Conservation (phyloP, 495 filamentous ascomycete genomes). For the Pseudoneurospora amorphoporcata region DNA sequence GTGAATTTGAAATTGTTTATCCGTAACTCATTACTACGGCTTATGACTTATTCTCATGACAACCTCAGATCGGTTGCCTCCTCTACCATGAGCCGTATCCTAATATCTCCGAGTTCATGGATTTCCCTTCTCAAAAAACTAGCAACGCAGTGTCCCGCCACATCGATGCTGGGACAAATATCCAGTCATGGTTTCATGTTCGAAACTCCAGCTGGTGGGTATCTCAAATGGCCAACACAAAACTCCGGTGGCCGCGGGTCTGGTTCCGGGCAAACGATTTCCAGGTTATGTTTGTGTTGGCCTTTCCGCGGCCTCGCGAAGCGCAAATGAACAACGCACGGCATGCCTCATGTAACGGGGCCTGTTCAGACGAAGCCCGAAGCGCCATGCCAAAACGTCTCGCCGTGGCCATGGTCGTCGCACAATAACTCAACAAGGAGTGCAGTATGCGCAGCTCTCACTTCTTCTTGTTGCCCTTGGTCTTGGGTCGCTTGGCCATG, state of each 20-base stretch:
- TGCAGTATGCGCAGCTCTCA: not conserved
- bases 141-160: not conserved
- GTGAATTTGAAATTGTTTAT: not conserved
- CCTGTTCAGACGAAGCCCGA: not conserved
- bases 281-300: not conserved
- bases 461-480: constrained; percentile 21
- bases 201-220: not conserved
- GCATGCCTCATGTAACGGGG: not conserved
- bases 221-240: not conserved
- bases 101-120: not conserved
- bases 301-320: not conserved
- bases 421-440: not conserved
- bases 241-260: not conserved
- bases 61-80: not conserved
- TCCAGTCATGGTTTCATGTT: not conserved
- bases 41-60: not conserved
- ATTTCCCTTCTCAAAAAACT: not conserved
- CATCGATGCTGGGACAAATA: not conserved
- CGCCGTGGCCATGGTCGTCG: not conserved
- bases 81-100: not conserved
- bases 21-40: not conserved
- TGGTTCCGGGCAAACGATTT: not conserved
- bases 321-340: not conserved
- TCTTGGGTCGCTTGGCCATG: constrained; percentile 14
- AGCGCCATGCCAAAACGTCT: not conserved